phyloP scores from a whole-genome alignment of 495 filamentous ascomycete species.

The Neurospora discreta region DNA sequence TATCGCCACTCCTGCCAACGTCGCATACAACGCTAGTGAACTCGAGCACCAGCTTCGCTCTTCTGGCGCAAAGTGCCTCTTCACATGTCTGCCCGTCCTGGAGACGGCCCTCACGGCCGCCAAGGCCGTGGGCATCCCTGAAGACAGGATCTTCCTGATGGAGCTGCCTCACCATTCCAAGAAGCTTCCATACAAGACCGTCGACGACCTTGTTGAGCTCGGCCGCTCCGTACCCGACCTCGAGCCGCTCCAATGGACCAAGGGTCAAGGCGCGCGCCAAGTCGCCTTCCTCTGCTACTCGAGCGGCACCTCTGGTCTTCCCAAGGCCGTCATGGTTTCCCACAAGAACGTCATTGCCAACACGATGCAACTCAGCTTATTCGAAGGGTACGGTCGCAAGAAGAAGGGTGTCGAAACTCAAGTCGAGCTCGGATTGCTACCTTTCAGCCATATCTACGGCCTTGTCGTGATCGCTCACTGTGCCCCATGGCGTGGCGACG shows the following conservation, averaged over 20 bases:
- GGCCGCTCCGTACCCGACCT: conserved; percentile 52
- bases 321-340: conserved; percentile 94
- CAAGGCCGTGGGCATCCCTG: conserved; percentile 53
- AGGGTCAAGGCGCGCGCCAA: conserved; percentile 65
- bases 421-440: conserved; percentile 60
- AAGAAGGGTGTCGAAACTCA: conserved; percentile 41
- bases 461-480: conserved; percentile 67
- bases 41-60: conserved; percentile 69
- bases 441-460: conserved; percentile 79
- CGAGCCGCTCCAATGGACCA: conserved; percentile 55
- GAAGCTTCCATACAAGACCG: conserved; percentile 51
- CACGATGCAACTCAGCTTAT: conserved; percentile 49
- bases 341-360: conserved; percentile 86
- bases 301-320: conserved; percentile 77
- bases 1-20: conserved; percentile 70
- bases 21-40: conserved; percentile 65
- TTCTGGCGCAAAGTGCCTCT: conserved; percentile 62
- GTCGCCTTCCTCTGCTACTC: conserved; percentile 84
- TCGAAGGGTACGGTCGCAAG: conserved; percentile 36
- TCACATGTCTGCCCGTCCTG: conserved; percentile 70
- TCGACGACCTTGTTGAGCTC: conserved; percentile 54
- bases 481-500: conserved; percentile 63
- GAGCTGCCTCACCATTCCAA: conserved; percentile 49
- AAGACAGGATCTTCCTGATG: conserved; percentile 63
- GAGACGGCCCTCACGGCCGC: conserved; percentile 60